Evolutionary conservation across 257 asterid species (phyloP).

Genomic region (Penstemon newberryi): DNA sequence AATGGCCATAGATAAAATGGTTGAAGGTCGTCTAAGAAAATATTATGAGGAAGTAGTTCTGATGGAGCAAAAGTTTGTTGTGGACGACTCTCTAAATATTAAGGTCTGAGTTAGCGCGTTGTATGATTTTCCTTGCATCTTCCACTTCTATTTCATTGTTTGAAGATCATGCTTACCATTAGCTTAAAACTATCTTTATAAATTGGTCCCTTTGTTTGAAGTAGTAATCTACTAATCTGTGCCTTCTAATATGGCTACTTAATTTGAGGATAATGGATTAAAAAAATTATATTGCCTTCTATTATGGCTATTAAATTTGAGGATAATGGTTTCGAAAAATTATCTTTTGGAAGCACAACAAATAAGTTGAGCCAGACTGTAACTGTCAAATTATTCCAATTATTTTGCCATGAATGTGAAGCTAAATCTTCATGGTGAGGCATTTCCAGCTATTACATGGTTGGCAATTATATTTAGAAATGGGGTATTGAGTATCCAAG

Average conservation of each 20-base stretch:
- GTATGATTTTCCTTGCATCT: conserved; percentile 3
- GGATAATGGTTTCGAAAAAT: conserved; percentile 1
- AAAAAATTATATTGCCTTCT: background rate
- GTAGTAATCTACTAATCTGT: background rate
- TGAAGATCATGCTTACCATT: conserved; percentile 1
- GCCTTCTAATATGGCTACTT: conserved; percentile 12
- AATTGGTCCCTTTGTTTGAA: background rate
- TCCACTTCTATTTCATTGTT: conserved; percentile 16
- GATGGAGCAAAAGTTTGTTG: conserved; percentile 91
- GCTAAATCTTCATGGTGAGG: conserved; percentile 12
- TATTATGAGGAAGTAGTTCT: conserved; percentile 93
- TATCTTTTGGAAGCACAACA: too few relatives aligned
- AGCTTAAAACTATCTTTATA: conserved; percentile 5
- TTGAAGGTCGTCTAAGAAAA: conserved; percentile 91
- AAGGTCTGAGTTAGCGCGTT: conserved; percentile 47
- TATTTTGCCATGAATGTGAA: background rate
- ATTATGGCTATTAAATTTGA: conserved; percentile 10
- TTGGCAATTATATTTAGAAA: too few relatives aligned
- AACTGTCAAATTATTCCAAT: too few relatives aligned
- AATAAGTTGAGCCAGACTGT: too few relatives aligned
- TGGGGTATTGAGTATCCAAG: too few relatives aligned
- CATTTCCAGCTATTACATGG: background rate
- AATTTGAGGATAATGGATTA: conserved; percentile 5
- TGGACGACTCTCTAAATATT: conserved; percentile 63
- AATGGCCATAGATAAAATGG: conserved; percentile 87